Evolutionary conservation across 768 basidiomycete species (phyloP).

Genomic region (Ephemerocybe angulata): DNA sequence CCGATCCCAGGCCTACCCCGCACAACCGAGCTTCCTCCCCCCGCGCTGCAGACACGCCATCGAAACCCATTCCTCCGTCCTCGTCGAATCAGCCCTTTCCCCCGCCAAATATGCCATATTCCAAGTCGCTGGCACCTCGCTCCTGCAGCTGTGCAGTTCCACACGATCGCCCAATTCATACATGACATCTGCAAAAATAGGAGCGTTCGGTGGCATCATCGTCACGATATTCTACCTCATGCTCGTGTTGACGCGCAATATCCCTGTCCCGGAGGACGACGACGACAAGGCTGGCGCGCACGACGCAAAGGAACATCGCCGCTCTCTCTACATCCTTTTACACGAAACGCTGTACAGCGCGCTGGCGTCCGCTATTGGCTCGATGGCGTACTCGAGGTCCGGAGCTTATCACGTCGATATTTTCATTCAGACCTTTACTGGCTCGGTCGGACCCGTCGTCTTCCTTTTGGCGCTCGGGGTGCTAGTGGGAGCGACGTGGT

Average conservation of each 20-base stretch:
- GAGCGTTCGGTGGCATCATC: conserved; percentile 10
- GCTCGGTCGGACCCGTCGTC: neutral
- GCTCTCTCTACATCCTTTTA: neutral
- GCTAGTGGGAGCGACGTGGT: neutral
- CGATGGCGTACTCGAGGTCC: neutral
- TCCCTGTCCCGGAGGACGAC: neutral
- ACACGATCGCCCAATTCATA: conserved; percentile 3
- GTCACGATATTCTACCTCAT: conserved; percentile 2
- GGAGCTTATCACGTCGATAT: neutral
- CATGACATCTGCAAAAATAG: conserved; percentile 16
- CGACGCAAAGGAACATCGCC: neutral
- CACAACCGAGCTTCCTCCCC: neutral
- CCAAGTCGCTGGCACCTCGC: conserved; percentile 19
- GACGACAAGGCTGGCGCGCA: neutral
- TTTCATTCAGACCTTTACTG: neutral
- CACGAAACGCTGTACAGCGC: conserved; percentile 3
- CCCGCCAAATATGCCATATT: conserved; percentile 31
- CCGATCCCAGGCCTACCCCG: neutral
- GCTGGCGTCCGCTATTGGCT: neutral
- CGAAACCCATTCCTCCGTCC: conserved; percentile 7
- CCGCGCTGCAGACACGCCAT: neutral
- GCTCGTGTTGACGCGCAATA: neutral
- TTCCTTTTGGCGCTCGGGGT: neutral
- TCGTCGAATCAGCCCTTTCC: conserved; percentile 22
- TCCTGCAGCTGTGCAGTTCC: conserved; percentile 12